A percentile compares a stretch with the other conserved stretches of the same genome.
These are phyloP conservation scores for Leptographium flavum DNA, from an alignment of 2,329 filamentous ascomycete genomes.

Conservation along the genomic window DNA sequence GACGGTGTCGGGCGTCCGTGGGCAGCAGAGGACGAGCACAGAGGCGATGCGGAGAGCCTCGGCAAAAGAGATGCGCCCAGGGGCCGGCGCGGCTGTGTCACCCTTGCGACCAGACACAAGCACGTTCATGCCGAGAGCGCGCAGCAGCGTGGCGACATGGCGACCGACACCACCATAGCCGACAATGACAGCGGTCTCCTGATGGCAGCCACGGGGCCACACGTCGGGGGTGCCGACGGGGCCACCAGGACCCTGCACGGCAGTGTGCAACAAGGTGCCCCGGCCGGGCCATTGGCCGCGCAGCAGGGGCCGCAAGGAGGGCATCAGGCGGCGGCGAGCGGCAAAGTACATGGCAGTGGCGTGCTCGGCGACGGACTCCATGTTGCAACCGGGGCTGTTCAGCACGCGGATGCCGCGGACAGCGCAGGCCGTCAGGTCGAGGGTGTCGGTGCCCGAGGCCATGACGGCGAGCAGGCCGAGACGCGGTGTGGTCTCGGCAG, in stretches of 20 bases:
- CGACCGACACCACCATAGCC: conserved; percentile 20
- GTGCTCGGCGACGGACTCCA: conserved; percentile 16
- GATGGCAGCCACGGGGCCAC: conserved; percentile 5
- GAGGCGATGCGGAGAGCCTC: conserved; percentile 15
- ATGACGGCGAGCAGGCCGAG: conserved; percentile 16
- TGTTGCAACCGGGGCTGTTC: conserved; percentile 15
- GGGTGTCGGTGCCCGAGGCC: conserved; percentile 16
- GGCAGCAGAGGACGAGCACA: conserved; percentile 19
- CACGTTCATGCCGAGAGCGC: conserved; percentile 17
- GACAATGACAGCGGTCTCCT: conserved; percentile 16
- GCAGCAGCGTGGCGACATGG: conserved; percentile 16
- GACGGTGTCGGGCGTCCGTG: conserved; percentile 15
- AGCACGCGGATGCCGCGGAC: conserved; percentile 14
- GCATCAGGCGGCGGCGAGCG: conserved; percentile 19
- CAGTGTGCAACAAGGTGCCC: conserved; percentile 11
- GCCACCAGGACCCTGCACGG: conserved; percentile 2
- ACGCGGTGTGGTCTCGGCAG: conserved; percentile 13
- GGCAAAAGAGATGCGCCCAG: conserved; percentile 13
- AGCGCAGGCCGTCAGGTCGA: conserved; percentile 12
- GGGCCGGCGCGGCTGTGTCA: not conserved
- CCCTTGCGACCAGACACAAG: conserved; percentile 11
- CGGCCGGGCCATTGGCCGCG: conserved; percentile 11
- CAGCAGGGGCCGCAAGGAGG: conserved; percentile 15
- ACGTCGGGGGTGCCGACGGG: not conserved
- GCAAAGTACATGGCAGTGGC: conserved; percentile 16